phyloP scores from a whole-genome alignment of 2,329 filamentous ascomycete genomes.

The Monilinia polystroma region DNA sequence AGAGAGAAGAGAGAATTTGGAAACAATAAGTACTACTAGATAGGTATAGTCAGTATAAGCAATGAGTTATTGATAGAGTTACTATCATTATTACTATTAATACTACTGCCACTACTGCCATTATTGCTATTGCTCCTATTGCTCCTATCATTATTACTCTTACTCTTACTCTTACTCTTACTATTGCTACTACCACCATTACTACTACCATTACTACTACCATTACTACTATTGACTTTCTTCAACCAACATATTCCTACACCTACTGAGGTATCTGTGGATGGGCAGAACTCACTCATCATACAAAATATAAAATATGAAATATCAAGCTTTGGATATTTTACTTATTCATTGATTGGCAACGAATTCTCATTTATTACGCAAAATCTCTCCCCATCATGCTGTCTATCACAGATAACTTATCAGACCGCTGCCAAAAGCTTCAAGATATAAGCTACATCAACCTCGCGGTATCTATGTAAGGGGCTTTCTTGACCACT shows the following conservation, averaged over 20 bases:
- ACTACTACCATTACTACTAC: too few species aligned
- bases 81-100: too few species aligned
- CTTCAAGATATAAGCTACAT: conserved; percentile 51
- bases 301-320: neutral
- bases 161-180: too few species aligned
- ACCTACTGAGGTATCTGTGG: neutral
- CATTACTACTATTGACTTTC: neutral
- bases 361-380: neutral
- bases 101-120: too few species aligned
- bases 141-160: too few species aligned
- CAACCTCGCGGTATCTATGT: conserved; percentile 56
- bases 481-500: conserved; percentile 32
- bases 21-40: too few species aligned
- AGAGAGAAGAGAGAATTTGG: too few species aligned
- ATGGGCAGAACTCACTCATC: neutral
- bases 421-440: conserved; percentile 47
- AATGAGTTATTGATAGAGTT: too few species aligned
- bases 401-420: conserved; percentile 22
- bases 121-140: too few species aligned
- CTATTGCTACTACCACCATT: too few species aligned
- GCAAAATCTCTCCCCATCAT: conserved; percentile 20
- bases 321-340: neutral
- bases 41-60: too few species aligned
- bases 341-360: neutral
- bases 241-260: neutral